These are phyloP conservation scores for Penicillium sp. DNA, from an alignment of 2,329 filamentous ascomycete genomes.

Conservation along the genomic window DNA sequence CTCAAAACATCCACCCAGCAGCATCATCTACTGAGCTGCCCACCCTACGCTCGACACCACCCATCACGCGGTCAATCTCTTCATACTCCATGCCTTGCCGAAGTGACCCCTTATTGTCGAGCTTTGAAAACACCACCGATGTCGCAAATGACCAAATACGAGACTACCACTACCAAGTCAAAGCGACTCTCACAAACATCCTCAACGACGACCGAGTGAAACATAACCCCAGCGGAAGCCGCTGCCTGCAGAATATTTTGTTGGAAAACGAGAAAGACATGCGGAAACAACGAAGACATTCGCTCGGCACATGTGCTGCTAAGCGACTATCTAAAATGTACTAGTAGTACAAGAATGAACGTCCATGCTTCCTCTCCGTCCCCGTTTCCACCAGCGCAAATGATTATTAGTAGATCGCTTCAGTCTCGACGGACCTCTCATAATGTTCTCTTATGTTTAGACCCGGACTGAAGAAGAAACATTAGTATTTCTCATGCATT, in stretches of 20 bases:
- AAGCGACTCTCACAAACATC: constrained; percentile 59
- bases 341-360: background rate
- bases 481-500: background rate
- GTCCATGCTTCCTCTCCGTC: background rate
- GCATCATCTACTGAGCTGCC: background rate
- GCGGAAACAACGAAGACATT: constrained; percentile 7
- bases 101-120: background rate
- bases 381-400: background rate
- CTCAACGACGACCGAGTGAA: constrained; percentile 59
- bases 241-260: constrained; percentile 58
- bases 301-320: background rate
- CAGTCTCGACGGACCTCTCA: too few relatives aligned
- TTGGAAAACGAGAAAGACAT: constrained; percentile 62
- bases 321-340: background rate
- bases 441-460: background rate
- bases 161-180: constrained; percentile 40
- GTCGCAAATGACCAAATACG: background rate
- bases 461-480: background rate
- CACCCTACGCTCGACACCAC: background rate
- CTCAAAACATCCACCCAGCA: background rate
- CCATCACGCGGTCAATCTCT: background rate
- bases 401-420: background rate
- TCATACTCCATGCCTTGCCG: background rate
- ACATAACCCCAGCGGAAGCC: constrained; percentile 51
- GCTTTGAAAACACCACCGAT: background rate